Percentiles rank a stretch among this genome's conserved stretches.
These are phyloP conservation scores for Acorus gramineus DNA, from an alignment of 106 monocot species.

Conservation along the genomic window DNA sequence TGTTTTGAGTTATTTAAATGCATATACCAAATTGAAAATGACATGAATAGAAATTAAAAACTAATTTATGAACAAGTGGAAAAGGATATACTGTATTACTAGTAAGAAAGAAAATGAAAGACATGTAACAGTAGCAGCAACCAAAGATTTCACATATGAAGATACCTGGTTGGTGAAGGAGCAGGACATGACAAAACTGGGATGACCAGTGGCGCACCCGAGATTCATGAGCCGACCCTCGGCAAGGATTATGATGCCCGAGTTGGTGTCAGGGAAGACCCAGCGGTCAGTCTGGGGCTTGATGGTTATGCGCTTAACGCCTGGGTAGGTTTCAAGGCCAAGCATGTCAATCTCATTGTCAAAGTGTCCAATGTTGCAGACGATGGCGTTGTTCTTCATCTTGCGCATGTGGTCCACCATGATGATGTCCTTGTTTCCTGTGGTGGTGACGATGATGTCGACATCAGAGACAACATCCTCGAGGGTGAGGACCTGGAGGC, in stretches of 20 bases:
- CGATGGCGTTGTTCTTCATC: conserved; percentile 49
- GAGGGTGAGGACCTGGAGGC: background rate
- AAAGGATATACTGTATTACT: too few species aligned
- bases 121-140: too few species aligned
- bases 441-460: conserved; percentile 24
- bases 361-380: conserved; percentile 44
- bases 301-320: conserved; percentile 28
- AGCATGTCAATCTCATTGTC: conserved; percentile 42
- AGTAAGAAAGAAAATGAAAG: too few species aligned
- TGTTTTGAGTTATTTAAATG: too few species aligned
- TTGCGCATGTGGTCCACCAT: conserved; percentile 44
- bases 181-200: conserved; percentile 44
- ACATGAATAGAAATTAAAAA: too few species aligned
- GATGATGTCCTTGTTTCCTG: conserved; percentile 41
- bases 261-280: conserved; percentile 37
- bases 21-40: too few species aligned
- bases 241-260: conserved; percentile 31
- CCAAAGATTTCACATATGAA: too few species aligned
- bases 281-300: conserved; percentile 39
- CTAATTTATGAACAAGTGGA: too few species aligned
- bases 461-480: background rate
- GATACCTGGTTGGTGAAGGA: conserved; percentile 44
- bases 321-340: conserved; percentile 21
- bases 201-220: conserved; percentile 35
- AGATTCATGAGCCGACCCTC: conserved; percentile 43